Evolutionary conservation across 2,329 filamentous ascomycete genomes (phyloP).

Genomic region (Penicillium olsonii): DNA sequence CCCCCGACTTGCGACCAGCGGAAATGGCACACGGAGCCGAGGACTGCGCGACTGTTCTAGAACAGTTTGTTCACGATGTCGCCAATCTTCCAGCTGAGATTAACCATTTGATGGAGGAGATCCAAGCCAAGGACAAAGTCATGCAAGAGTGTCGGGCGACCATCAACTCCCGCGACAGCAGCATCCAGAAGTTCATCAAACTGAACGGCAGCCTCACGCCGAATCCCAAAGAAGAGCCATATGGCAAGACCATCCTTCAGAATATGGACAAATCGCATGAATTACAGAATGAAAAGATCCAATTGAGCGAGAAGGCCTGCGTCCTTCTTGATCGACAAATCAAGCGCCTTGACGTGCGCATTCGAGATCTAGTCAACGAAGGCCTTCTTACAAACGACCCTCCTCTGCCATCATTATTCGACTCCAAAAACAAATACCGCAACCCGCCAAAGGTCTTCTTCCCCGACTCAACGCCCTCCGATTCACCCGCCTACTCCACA

Average conservation of each 20-base stretch:
- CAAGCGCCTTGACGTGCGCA: slow-evolving; percentile 63
- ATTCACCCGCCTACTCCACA: slow-evolving; percentile 44
- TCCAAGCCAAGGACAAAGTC: slow-evolving; percentile 64
- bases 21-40: slow-evolving; percentile 54
- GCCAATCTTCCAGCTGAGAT: slow-evolving; percentile 65
- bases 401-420: slow-evolving; percentile 60
- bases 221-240: slow-evolving; percentile 65
- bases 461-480: slow-evolving; percentile 46
- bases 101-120: slow-evolving; percentile 66
- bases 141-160: slow-evolving; percentile 59
- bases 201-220: slow-evolving; percentile 61
- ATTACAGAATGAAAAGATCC: slow-evolving; percentile 64
- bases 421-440: slow-evolving; percentile 46
- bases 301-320: slow-evolving; percentile 60
- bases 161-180: slow-evolving; percentile 60
- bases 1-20: slow-evolving; percentile 2
- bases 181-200: slow-evolving; percentile 67
- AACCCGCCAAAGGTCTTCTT: slow-evolving; percentile 53
- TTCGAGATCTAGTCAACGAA: slow-evolving; percentile 60
- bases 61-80: slow-evolving; percentile 67
- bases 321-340: slow-evolving; percentile 64
- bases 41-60: slow-evolving; percentile 64
- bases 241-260: slow-evolving; percentile 58
- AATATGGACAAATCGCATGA: slow-evolving; percentile 60
- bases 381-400: slow-evolving; percentile 62